Evolutionary conservation across 805 yeast genomes (phyloP).

Genomic region (Millerago galiae): DNA sequence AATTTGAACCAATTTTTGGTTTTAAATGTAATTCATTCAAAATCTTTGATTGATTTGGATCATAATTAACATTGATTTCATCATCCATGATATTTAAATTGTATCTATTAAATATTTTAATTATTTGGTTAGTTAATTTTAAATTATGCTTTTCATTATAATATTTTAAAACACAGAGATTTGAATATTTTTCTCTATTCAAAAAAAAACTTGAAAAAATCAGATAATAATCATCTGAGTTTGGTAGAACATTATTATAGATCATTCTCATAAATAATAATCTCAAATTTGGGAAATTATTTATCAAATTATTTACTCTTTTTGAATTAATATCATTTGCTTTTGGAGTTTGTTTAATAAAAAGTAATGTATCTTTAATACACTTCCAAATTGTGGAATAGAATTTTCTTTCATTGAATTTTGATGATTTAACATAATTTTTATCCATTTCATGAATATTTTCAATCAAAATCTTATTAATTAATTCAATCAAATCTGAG

Average conservation of each 20-base stretch:
- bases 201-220: constrained; percentile 15
- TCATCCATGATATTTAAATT: not conserved
- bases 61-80: not conserved
- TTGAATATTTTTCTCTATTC: constrained; percentile 12
- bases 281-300: constrained; percentile 16
- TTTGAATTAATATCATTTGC: not conserved
- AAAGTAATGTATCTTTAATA: constrained; percentile 15
- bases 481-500: constrained; percentile 26
- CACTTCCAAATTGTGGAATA: constrained; percentile 29
- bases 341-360: not conserved
- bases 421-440: not conserved
- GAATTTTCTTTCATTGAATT: constrained; percentile 8
- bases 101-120: constrained; percentile 1
- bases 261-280: constrained; percentile 21
- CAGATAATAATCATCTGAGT: constrained; percentile 14
- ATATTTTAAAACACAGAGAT: constrained; percentile 19
- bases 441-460: constrained; percentile 12
- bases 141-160: constrained; percentile 16
- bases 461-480: constrained; percentile 25
- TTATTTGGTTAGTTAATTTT: not conserved
- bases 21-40: not conserved
- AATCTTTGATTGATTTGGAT: constrained; percentile 1
- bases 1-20: not conserved
- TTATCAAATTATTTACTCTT: not conserved
- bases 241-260: constrained; percentile 18